A percentile compares a stretch with the other conserved stretches of the same genome.
Conservation (phyloP, 345 rosid species). For the Eutrema heterophyllum region DNA sequence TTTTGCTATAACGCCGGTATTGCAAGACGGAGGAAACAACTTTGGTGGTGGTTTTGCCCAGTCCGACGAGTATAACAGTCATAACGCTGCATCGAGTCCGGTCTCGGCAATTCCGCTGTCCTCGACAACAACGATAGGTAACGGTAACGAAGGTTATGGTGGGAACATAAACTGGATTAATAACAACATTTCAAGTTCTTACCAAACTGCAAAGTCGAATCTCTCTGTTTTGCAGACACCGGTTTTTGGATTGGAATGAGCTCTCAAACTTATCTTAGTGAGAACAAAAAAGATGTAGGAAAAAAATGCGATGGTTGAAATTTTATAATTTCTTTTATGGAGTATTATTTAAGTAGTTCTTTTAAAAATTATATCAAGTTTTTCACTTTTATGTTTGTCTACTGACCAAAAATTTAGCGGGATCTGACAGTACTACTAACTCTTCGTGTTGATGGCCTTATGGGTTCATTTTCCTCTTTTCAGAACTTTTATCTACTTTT, state of each 20-base stretch:
- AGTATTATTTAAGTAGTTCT: conserved; percentile 6
- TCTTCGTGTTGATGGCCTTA: conserved; percentile 10
- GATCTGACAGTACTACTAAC: conserved; percentile 32
- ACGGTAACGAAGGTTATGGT: conserved; percentile 37
- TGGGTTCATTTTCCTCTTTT: conserved; percentile 21
- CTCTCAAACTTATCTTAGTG: background rate
- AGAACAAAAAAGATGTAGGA: background rate
- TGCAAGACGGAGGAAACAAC: conserved; percentile 25
- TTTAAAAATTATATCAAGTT: background rate
- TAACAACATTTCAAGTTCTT: conserved; percentile 43
- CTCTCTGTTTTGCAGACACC: conserved; percentile 77
- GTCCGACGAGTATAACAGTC: conserved; percentile 31
- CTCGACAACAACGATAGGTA: conserved; percentile 26
- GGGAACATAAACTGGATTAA: conserved; percentile 37
- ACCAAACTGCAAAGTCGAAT: conserved; percentile 59
- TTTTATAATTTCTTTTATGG: conserved; percentile 8
- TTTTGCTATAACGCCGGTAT: conserved; percentile 31
- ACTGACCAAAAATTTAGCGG: conserved; percentile 21
- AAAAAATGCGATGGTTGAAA: background rate
- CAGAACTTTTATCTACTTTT: background rate
- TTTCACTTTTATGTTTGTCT: conserved; percentile 18
- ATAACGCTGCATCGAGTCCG: conserved; percentile 15
- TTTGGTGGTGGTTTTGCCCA: conserved; percentile 33
- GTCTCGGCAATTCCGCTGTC: conserved; percentile 38
- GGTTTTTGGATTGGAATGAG: conserved; percentile 87